phyloP scores from a whole-genome alignment of 805 yeast genomes.

The Ogataea paraovalis region DNA sequence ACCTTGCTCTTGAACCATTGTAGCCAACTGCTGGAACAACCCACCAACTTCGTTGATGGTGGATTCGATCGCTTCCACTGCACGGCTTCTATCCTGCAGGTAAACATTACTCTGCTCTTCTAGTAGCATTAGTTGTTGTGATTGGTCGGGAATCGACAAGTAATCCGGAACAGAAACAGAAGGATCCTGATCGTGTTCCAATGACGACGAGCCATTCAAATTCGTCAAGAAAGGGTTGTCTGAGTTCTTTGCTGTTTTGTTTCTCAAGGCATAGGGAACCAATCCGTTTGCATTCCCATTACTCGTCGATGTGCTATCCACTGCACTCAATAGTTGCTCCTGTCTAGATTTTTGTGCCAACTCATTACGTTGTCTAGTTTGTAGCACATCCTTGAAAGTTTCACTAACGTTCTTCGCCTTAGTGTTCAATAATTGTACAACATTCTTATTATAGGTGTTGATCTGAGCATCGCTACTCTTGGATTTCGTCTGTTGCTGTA shows the following conservation, averaged over 20 bases:
- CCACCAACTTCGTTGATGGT: slow-evolving; percentile 96
- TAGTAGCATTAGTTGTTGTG: slow-evolving; percentile 73
- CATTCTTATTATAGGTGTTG: slow-evolving; percentile 75
- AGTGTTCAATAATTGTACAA: slow-evolving; percentile 79
- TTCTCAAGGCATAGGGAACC: slow-evolving; percentile 28
- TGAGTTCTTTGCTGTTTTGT: slow-evolving; percentile 18
- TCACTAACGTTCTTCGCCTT: slow-evolving; percentile 91
- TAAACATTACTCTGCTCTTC: slow-evolving; percentile 81
- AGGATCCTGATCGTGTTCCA: slow-evolving; percentile 17
- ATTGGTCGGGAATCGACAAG: slow-evolving; percentile 77
- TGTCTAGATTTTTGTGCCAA: slow-evolving; percentile 75
- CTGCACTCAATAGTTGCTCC: slow-evolving; percentile 66
- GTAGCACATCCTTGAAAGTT: slow-evolving; percentile 85
- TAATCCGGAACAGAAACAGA: slow-evolving; percentile 37
- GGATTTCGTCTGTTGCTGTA: slow-evolving; percentile 48
- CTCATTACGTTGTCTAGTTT: slow-evolving; percentile 80
- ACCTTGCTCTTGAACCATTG: slow-evolving; percentile 97
- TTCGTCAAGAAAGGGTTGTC: slow-evolving; percentile 36
- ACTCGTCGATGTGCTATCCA: not conserved
- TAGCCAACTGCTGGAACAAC: slow-evolving; percentile 88
- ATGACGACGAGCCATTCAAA: slow-evolving; percentile 8
- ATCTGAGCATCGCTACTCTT: slow-evolving; percentile 55
- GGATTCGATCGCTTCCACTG: slow-evolving; percentile 95
- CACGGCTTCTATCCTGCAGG: slow-evolving; percentile 76
- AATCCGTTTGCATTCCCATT: slow-evolving; percentile 6